Evolutionary conservation across 2,329 filamentous ascomycete genomes (phyloP).

Genomic region (Alternaria conjuncta): DNA sequence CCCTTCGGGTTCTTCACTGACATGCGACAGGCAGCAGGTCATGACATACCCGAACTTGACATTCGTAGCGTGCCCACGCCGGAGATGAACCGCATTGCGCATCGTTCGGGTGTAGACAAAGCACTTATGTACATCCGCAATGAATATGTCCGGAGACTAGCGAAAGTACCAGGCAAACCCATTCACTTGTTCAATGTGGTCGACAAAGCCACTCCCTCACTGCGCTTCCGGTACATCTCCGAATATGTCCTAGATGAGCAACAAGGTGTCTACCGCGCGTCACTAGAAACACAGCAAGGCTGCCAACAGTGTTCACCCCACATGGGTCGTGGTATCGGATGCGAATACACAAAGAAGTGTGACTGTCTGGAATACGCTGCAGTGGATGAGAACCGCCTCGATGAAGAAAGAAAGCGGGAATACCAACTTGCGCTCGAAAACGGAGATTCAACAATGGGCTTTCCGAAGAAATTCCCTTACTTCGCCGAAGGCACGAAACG

Average conservation of each 20-base stretch:
- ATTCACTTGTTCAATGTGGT: slow-evolving; percentile 70
- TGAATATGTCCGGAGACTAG: slow-evolving; percentile 45
- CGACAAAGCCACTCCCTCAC: slow-evolving; percentile 62
- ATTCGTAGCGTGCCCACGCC: slow-evolving; percentile 42
- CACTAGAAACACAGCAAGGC: slow-evolving; percentile 69
- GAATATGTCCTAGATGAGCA: slow-evolving; percentile 60
- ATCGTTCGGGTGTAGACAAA: slow-evolving; percentile 28
- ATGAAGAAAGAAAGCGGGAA: slow-evolving; percentile 25
- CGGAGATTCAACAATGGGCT: slow-evolving; percentile 38
- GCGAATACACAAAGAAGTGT: slow-evolving; percentile 69
- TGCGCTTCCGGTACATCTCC: slow-evolving; percentile 73
- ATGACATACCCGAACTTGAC: slow-evolving; percentile 36
- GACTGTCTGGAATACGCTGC: slow-evolving; percentile 70
- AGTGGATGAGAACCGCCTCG: slow-evolving; percentile 51
- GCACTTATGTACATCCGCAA: slow-evolving; percentile 48
- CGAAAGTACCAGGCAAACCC: slow-evolving; percentile 31
- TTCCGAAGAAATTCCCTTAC: slow-evolving; percentile 69
- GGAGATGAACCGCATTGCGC: slow-evolving; percentile 45
- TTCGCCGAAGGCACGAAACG: slow-evolving; percentile 44
- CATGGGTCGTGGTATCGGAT: slow-evolving; percentile 60
- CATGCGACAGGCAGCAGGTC: slow-evolving; percentile 15
- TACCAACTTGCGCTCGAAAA: slow-evolving; percentile 26
- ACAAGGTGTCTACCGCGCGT: slow-evolving; percentile 65
- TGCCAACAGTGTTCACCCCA: slow-evolving; percentile 68
- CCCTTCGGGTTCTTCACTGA: neutral